These are phyloP conservation scores for Gossypium thurberi DNA, from an alignment of 345 rosid species.

Conservation along the genomic window DNA sequence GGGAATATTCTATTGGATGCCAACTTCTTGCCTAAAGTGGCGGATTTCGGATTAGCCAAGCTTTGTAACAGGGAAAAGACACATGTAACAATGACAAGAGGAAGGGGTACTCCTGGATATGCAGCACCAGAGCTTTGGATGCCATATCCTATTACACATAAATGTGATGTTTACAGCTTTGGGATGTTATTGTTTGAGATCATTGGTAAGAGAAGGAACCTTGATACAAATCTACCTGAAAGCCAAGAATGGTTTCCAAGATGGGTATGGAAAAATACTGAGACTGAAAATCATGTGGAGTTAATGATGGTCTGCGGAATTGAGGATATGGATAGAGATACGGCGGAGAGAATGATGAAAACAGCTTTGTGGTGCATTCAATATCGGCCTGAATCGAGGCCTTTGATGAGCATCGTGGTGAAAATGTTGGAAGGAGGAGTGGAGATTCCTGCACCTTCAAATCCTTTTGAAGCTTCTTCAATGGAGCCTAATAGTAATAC, in stretches of 20 bases:
- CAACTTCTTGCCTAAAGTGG: conserved; percentile 42
- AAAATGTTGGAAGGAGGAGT: conserved; percentile 33
- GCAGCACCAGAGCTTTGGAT: conserved; percentile 20
- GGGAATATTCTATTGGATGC: conserved; percentile 51
- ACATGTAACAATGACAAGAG: conserved; percentile 9
- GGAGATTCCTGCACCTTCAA: conserved; percentile 14
- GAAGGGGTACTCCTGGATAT: conserved; percentile 22
- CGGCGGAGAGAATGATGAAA: conserved; percentile 23
- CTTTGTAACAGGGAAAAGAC: conserved; percentile 30
- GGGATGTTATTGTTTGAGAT: conserved; percentile 25
- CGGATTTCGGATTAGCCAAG: conserved; percentile 54
- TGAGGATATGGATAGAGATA: conserved; percentile 19
- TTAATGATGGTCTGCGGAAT: conserved; percentile 16
- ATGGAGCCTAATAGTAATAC: neutral
- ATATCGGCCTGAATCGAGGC: conserved; percentile 25
- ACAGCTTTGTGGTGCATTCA: conserved; percentile 32
- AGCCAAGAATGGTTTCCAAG: conserved; percentile 21
- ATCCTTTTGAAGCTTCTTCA: conserved; percentile 7
- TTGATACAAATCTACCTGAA: neutral
- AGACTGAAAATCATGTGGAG: conserved; percentile 1
- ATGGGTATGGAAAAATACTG: conserved; percentile 16
- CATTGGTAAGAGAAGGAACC: conserved; percentile 12
- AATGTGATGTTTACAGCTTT: conserved; percentile 24
- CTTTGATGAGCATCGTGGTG: conserved; percentile 29
- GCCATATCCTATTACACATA: conserved; percentile 20